phyloP scores from a whole-genome alignment of 805 yeast genomes.

The Lipomyces chichibuensis region DNA sequence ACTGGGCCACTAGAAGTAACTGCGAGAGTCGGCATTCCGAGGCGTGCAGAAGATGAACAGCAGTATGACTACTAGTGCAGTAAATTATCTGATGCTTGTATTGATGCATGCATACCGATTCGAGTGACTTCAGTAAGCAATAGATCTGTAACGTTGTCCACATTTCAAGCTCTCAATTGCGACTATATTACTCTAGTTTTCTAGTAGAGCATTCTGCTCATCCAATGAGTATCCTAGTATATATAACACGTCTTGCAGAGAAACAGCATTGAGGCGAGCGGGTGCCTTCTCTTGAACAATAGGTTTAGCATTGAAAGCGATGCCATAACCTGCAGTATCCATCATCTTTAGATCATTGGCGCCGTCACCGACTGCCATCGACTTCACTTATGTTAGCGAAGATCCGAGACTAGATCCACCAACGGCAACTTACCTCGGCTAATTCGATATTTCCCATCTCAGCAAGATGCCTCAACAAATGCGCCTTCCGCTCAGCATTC shows the following conservation, averaged over 20 bases:
- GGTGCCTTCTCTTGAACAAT: conserved; percentile 83
- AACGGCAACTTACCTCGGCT: conserved; percentile 30
- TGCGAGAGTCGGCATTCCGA: conserved; percentile 65
- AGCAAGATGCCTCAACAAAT: conserved; percentile 65
- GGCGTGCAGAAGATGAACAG: conserved; percentile 33
- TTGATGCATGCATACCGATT: not conserved
- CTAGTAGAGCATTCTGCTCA: conserved; percentile 51
- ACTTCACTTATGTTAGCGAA: conserved; percentile 10
- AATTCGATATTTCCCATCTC: conserved; percentile 56
- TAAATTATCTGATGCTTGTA: not conserved
- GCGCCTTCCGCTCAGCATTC: conserved; percentile 82
- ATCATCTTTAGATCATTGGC: conserved; percentile 95
- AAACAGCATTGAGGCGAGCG: conserved; percentile 70
- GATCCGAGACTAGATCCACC: not conserved
- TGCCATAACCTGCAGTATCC: conserved; percentile 87
- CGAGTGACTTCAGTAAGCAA: not conserved
- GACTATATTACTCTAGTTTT: not conserved
- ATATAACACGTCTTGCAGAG: conserved; percentile 75
- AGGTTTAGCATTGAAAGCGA: conserved; percentile 98
- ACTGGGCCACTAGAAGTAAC: conserved; percentile 54
- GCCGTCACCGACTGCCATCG: conserved; percentile 57
- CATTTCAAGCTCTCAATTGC: not conserved
- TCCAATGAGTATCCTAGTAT: conserved; percentile 71
- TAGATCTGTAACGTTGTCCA: not conserved
- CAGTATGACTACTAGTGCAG: conserved; percentile 27